phyloP scores from a whole-genome alignment of 805 yeast genomes.

The Candida incommunis region DNA sequence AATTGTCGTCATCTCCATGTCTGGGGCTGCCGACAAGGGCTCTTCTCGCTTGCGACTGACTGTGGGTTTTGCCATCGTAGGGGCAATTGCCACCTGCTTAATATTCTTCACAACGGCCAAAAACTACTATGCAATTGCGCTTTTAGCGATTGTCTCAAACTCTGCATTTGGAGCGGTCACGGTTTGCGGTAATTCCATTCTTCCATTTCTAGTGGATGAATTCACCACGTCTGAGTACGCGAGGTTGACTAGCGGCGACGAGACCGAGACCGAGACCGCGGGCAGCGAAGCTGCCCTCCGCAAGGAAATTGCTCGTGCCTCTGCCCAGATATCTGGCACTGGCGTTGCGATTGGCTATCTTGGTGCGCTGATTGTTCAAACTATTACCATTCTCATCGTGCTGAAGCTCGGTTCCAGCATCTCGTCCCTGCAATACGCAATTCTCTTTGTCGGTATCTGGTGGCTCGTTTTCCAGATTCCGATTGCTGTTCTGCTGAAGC shows the following conservation, averaged over 20 bases:
- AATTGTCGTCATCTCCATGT: constrained; percentile 50
- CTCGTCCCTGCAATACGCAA: constrained; percentile 40
- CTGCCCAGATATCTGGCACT: constrained; percentile 34
- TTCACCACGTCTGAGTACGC: constrained; percentile 5
- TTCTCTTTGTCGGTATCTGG: constrained; percentile 58
- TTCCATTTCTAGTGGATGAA: constrained; percentile 40
- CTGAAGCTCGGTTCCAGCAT: constrained; percentile 25
- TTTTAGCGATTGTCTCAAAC: constrained; percentile 48
- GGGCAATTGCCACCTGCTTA: constrained; percentile 38
- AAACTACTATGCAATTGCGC: constrained; percentile 37
- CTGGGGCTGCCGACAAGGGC: constrained; percentile 60
- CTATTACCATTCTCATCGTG: constrained; percentile 39
- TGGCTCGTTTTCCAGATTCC: constrained; percentile 65
- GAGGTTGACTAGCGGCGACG: constrained; percentile 6
- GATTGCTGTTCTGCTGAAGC: constrained; percentile 31
- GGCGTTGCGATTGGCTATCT: constrained; percentile 63
- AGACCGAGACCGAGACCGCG: constrained; percentile 11
- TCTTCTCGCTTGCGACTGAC: constrained; percentile 42
- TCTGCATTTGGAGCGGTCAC: constrained; percentile 64
- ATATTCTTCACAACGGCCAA: constrained; percentile 26
- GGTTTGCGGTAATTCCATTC: constrained; percentile 64
- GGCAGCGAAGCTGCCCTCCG: neutral
- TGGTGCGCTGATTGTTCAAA: constrained; percentile 55
- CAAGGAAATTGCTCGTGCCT: constrained; percentile 23
- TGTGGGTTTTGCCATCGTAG: constrained; percentile 42